phyloP scores from a whole-genome alignment of 495 filamentous ascomycete genomes.

The Aspergillus ellipticus region DNA sequence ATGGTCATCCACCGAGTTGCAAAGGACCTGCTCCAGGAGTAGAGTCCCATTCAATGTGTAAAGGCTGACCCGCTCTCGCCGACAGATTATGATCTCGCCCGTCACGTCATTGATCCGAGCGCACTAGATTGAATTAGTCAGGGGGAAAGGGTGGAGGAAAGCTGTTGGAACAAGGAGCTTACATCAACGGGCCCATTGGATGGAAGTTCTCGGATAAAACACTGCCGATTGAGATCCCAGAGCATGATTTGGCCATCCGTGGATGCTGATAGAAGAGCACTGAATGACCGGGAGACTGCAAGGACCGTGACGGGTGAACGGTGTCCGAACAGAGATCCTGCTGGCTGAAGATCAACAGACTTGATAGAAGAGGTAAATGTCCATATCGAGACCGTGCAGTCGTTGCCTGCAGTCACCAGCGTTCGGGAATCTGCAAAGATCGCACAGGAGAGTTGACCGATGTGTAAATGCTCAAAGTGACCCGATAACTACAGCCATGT shows the following conservation, averaged over 20 bases:
- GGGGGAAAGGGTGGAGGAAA: no score
- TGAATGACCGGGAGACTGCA: constrained; percentile 82
- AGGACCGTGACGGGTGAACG: constrained; percentile 74
- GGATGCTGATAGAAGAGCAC: constrained; percentile 75
- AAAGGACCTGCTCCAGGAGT: constrained; percentile 75
- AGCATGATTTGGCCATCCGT: constrained; percentile 77
- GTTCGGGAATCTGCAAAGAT: constrained; percentile 85
- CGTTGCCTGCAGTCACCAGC: constrained; percentile 82
- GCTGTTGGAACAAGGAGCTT: constrained; percentile 12
- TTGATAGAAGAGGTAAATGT: constrained; percentile 59
- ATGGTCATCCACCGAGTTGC: constrained; percentile 65
- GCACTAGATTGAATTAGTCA: constrained; percentile 37
- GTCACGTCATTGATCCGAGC: constrained; percentile 84
- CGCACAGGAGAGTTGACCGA: constrained; percentile 76
- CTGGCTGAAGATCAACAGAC: constrained; percentile 74
- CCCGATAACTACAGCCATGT: constrained; percentile 54
- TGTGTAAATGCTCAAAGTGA: constrained; percentile 88
- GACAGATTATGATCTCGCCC: constrained; percentile 82
- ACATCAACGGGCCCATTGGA: constrained; percentile 49
- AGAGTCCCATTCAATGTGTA: constrained; percentile 86
- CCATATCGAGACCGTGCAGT: constrained; percentile 87
- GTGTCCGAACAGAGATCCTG: constrained; percentile 83
- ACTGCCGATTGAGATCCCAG: constrained; percentile 89
- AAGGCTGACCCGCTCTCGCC: constrained; percentile 66
- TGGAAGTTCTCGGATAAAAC: constrained; percentile 76